These are phyloP conservation scores for Cucurbita argyrosperma DNA, from an alignment of 306 rosid species.

Conservation along the genomic window DNA sequence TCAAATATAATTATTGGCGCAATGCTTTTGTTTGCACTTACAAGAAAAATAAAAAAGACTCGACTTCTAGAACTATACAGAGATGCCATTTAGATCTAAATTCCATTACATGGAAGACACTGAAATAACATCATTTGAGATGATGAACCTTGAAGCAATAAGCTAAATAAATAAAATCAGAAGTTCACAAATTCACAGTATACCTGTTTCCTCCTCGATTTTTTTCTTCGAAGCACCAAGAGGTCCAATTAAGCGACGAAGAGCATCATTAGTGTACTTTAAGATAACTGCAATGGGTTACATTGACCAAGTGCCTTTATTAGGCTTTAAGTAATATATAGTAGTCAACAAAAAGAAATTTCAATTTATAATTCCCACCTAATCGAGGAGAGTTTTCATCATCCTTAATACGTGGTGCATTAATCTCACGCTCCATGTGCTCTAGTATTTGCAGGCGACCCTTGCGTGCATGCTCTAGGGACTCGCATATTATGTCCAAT, in stretches of 20 bases:
- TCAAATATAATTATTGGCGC: background rate
- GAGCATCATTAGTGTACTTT: constrained; percentile 65
- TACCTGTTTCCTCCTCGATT: constrained; percentile 89
- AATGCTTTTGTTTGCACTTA: background rate
- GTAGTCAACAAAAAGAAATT: background rate
- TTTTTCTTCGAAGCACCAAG: constrained; percentile 63
- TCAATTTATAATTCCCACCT: constrained; percentile 31
- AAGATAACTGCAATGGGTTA: constrained; percentile 52
- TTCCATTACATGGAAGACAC: background rate
- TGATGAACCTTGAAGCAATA: background rate
- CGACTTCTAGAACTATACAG: background rate
- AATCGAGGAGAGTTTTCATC: constrained; percentile 49
- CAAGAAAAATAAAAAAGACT: background rate
- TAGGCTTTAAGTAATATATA: constrained; percentile 3
- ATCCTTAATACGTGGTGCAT: constrained; percentile 38
- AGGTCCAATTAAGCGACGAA: constrained; percentile 87
- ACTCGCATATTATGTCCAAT: constrained; percentile 72
- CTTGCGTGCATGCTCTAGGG: constrained; percentile 73
- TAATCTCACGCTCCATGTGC: constrained; percentile 74
- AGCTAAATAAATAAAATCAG: background rate
- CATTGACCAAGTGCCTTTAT: constrained; percentile 12
- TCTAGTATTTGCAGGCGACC: constrained; percentile 86
- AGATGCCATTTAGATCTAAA: background rate
- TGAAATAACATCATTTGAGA: background rate
- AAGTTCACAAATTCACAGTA: constrained; percentile 2